These are phyloP conservation scores for Albophoma yamanashiensis DNA, from an alignment of 2,329 filamentous ascomycete species.

Conservation along the genomic window DNA sequence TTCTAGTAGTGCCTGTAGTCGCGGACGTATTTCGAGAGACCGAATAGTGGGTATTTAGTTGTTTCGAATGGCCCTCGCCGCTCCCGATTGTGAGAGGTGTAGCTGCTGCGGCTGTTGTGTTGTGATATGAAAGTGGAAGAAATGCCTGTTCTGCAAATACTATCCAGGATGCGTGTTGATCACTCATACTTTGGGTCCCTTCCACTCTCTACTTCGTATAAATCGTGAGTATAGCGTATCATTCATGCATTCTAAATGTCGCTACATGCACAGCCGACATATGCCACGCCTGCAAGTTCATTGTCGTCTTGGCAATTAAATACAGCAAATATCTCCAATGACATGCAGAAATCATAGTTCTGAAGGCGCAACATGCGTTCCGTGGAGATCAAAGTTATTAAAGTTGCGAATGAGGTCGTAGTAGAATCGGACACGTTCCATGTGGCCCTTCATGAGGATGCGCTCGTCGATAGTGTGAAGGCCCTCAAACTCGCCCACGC, in stretches of 20 bases:
- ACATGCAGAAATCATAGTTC: neutral
- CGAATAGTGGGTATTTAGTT: too few species aligned
- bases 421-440: conserved; percentile 31
- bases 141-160: too few species aligned
- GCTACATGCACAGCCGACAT: neutral
- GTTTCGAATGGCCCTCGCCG: too few species aligned
- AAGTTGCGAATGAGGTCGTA: conserved; percentile 33
- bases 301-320: neutral
- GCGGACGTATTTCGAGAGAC: too few species aligned
- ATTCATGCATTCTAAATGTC: neutral
- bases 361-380: neutral
- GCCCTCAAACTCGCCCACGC: conserved; percentile 11
- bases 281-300: neutral
- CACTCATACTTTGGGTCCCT: too few species aligned
- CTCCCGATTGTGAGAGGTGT: too few species aligned
- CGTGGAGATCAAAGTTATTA: conserved; percentile 15
- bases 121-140: too few species aligned
- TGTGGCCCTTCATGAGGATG: conserved; percentile 25
- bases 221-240: neutral
- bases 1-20: too few species aligned
- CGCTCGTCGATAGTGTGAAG: conserved; percentile 33
- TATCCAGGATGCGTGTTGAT: too few species aligned
- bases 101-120: too few species aligned
- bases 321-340: neutral
- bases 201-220: too few species aligned